These are phyloP conservation scores for Saprolegnia parasitica DNA, from an alignment of 352 stramenopile genomes.

Conservation along the genomic window DNA sequence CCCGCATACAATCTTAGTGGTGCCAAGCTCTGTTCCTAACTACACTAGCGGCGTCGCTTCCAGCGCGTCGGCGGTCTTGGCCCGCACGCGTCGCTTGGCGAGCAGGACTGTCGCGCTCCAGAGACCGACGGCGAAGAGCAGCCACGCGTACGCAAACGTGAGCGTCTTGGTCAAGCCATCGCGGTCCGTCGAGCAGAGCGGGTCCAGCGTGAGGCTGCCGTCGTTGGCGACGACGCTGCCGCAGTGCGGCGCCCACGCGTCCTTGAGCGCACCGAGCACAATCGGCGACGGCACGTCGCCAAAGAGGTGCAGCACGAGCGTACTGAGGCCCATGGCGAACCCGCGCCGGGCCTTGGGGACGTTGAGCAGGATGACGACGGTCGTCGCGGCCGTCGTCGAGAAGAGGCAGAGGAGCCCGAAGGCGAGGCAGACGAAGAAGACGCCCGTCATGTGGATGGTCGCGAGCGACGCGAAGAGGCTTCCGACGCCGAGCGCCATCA, in stretches of 20 bases:
- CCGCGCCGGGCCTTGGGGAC: neutral
- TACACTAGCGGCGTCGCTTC: neutral
- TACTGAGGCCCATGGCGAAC: constrained; percentile 22
- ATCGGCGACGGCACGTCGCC: constrained; percentile 27
- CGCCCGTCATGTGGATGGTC: neutral
- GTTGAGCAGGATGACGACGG: constrained; percentile 15
- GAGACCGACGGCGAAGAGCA: constrained; percentile 57
- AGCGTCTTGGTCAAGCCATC: constrained; percentile 59
- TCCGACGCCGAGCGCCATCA: constrained; percentile 9
- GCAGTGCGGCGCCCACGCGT: constrained; percentile 19
- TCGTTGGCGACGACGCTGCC: neutral
- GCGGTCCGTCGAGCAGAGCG: constrained; percentile 52
- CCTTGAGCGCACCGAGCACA: constrained; percentile 24
- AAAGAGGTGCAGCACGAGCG: constrained; percentile 20
- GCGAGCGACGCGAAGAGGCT: neutral
- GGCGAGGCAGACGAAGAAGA: constrained; percentile 16
- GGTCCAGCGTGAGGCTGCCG: constrained; percentile 52
- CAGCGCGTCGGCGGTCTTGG: neutral
- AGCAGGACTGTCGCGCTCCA: constrained; percentile 33
- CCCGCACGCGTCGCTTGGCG: neutral
- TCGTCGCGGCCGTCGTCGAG: neutral
- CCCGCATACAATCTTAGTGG: too few species aligned
- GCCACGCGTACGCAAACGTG: constrained; percentile 65
- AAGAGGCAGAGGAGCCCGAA: constrained; percentile 5
- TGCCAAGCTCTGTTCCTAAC: too few species aligned